These are phyloP conservation scores for Populus hybrid DNA, from an alignment of 441 rosid genomes.

Conservation along the genomic window DNA sequence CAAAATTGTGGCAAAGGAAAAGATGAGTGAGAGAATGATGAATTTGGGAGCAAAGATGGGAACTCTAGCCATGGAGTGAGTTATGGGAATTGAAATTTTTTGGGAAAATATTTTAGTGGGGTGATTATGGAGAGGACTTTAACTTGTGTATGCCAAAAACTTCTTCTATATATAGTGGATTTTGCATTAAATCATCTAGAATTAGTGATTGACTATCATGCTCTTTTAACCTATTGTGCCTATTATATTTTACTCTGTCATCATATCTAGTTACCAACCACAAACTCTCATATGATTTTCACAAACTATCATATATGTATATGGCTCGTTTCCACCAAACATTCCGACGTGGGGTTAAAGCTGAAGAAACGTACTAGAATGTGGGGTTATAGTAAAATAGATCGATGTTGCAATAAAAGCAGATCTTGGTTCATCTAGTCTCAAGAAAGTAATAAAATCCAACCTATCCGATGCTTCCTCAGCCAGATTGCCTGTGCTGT, in stretches of 20 bases:
- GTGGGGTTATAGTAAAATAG: too few species aligned
- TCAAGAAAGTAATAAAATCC: too few species aligned
- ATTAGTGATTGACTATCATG: neutral
- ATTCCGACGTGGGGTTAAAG: too few species aligned
- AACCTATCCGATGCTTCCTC: too few species aligned
- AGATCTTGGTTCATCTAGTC: too few species aligned
- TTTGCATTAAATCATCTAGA: neutral
- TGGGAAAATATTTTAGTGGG: neutral
- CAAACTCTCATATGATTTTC: neutral
- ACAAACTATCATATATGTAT: too few species aligned
- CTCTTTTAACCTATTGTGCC: too few species aligned
- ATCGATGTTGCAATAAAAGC: too few species aligned
- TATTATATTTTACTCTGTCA: neutral
- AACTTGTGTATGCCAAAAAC: neutral
- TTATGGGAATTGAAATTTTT: neutral
- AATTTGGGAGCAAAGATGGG: constrained; percentile 12
- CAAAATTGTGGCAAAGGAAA: constrained; percentile 13
- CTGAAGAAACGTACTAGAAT: too few species aligned
- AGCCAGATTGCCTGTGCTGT: too few species aligned
- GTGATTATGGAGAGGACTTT: neutral
- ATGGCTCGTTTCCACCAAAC: too few species aligned
- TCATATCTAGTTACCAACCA: neutral
- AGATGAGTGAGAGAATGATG: constrained; percentile 24
- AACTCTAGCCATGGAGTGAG: constrained; percentile 29
- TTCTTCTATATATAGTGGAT: neutral